phyloP scores from a whole-genome alignment of 2,329 filamentous ascomycete genomes.

The Chaetothyriales sp. region DNA sequence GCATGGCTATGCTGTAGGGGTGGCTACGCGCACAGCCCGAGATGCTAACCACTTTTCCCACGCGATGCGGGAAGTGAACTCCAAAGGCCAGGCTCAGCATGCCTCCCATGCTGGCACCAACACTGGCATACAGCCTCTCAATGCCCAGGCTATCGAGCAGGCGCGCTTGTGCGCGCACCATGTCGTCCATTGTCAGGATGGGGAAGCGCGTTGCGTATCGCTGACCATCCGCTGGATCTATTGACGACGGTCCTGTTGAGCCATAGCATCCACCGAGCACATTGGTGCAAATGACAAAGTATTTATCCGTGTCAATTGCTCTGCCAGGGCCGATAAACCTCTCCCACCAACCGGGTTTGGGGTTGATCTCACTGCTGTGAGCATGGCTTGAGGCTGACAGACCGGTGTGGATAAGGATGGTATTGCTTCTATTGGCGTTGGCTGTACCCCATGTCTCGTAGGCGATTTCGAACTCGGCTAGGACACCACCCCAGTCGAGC shows the following conservation, averaged over 20 bases:
- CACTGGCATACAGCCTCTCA: constrained; percentile 69
- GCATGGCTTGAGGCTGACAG: constrained; percentile 96
- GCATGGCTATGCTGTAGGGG: constrained; percentile 97
- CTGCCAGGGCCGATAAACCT: constrained; percentile 85
- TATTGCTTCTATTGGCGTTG: constrained; percentile 71
- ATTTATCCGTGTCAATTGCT: constrained; percentile 78
- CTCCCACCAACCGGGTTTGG: constrained; percentile 95
- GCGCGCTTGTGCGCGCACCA: constrained; percentile 91
- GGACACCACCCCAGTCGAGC: constrained; percentile 88
- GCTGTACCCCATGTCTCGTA: constrained; percentile 85
- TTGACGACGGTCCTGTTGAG: constrained; percentile 76
- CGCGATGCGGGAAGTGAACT: constrained; percentile 65
- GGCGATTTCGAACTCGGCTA: constrained; percentile 77
- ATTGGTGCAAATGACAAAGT: constrained; percentile 91
- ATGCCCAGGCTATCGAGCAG: constrained; percentile 71
- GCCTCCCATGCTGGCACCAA: constrained; percentile 94
- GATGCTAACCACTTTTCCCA: constrained; percentile 73
- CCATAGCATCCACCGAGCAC: constrained; percentile 93
- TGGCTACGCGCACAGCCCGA: constrained; percentile 89
- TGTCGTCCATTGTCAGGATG: constrained; percentile 89
- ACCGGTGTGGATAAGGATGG: constrained; percentile 82
- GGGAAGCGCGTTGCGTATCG: constrained; percentile 90
- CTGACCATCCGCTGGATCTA: constrained; percentile 77
- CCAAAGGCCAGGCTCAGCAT: constrained; percentile 93
- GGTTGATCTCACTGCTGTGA: constrained; percentile 74